Base-by-base conservation (phyloP, 176 grass and related monocot species). In the Cenchrus fungigraminus region DNA sequence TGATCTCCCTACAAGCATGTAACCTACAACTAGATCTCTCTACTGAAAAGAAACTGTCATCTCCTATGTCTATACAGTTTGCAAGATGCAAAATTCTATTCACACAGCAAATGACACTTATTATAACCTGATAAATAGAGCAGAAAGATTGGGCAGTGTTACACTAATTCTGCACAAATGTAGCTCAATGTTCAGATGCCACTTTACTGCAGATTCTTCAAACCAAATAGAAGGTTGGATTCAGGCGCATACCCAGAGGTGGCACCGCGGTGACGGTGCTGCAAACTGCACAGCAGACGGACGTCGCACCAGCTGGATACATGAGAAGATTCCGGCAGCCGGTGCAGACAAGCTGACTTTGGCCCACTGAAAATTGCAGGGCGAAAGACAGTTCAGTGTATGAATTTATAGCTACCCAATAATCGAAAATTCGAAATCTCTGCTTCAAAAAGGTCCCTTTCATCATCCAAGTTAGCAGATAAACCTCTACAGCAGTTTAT, bases 201-300 rank as follows among this genome's bases (percentile, higher is more conserved):
- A 61, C 32, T 52, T 81, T 85, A 22, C 60, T 31, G 3, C 20
- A 85, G 42, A 79, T 79, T 28, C 9, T 76, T 31, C 58, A 89
- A 25, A 56, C 63, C 52, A 70, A 79, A 61, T 65, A 71, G 62
- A 84, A 58, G 32, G 22, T 32, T 71, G 47, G 63, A 69, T 62
- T 29, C 43, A 71, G 43, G 44, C 40, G 44, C 77, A 45, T 96
- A 99, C 97, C 97, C 3, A 93, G 94, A 77, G 97, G 88, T 12
- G 94, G 97, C 40, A 96, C 97, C 4, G 84, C 34, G 17, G 97
- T 99, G 65, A 99, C 91, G 14, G 94, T 92, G 86, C 91, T 99
- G 82, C 97, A 99, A 77, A 99, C 91, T 15, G 97, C 91, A 19
- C 93, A 99, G 79, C 97, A 96, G 63, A 99, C 94, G 19, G 97